Evolutionary conservation across 352 stramenopile species (phyloP).

Genomic region (Globisporangium takayamanum): DNA sequence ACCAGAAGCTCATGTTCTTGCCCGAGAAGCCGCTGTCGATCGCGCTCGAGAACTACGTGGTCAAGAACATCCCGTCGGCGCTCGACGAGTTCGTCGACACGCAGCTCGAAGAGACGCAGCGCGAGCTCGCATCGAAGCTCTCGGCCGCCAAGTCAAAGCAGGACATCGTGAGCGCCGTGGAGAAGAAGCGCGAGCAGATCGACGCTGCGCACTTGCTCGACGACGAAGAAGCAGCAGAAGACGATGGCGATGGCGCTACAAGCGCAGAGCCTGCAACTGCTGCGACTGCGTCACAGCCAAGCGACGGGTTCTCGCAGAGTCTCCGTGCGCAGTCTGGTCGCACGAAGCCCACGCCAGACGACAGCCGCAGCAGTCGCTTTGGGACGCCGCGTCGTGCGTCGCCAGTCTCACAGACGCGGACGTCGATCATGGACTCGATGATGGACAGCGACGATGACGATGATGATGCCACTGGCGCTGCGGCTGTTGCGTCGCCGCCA

Average conservation of each 20-base stretch:
- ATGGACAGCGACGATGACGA: constrained; percentile 14
- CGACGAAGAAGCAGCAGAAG: constrained; percentile 36
- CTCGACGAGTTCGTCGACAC: constrained; percentile 73
- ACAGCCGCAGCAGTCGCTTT: constrained; percentile 19
- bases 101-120: constrained; percentile 66
- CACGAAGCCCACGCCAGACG: background rate
- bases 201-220: constrained; percentile 48
- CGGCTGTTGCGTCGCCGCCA: constrained; percentile 1
- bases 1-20: constrained; percentile 73
- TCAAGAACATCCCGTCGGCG: constrained; percentile 75
- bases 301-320: constrained; percentile 16
- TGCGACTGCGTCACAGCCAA: constrained; percentile 3
- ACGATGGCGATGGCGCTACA: constrained; percentile 4
- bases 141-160: constrained; percentile 45
- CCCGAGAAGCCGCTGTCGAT: constrained; percentile 59
- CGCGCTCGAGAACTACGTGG: constrained; percentile 72
- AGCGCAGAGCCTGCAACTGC: background rate
- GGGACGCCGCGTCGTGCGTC: constrained; percentile 11
- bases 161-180: constrained; percentile 57
- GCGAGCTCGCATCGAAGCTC: constrained; percentile 38
- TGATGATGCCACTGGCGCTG: constrained; percentile 3
- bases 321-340: constrained; percentile 16
- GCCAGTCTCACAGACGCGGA: background rate
- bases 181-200: constrained; percentile 54
- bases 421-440: constrained; percentile 6